Base-by-base conservation (phyloP, 2,329 filamentous ascomycete genomes). In the Venturia carpophila region DNA sequence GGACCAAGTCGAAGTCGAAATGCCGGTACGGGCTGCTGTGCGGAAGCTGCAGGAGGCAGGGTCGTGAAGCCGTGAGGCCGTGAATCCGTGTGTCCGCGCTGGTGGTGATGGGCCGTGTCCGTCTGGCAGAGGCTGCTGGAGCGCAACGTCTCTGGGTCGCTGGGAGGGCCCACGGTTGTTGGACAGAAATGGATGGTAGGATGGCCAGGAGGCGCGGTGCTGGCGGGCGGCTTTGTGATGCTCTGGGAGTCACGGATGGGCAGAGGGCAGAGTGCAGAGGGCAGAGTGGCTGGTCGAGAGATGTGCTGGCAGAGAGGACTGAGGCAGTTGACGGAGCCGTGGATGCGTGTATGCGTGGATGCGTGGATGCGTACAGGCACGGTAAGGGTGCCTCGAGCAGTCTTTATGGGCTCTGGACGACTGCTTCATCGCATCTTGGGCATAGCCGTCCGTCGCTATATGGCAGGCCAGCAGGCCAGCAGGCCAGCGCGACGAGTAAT, bases 371-470 rank as follows among this genome's bases (percentile, higher is more conserved):
- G n/a, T n/a, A n/a, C n/a, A n/a, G n/a, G n/a, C n/a, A n/a, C n/a
- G n/a, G n/a, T n/a, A n/a, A n/a, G 5, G 3, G 21, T 52, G 24
- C 47, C 9, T 27, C 5, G 11, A 5, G 30, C 30, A 17, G 17
- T 37, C 19, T 34, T 17, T 52, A 52, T 52, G 47, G 47, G 47
- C n/a, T 52, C 24, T 34, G 27, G 49, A 55, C 15, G 24, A 6
- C 3, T 30, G 27, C 49, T 55, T 11, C 49, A 9, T 56, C 27
- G 3, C 13, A 34, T 37, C 17, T n/a, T 15, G 27, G 52, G 30
- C 52, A 58, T 58, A 58, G 17, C 52, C 37, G 52, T 11, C 52
- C 37, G 52, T 11, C 52, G n/a, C n/a, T 58, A 37, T 58, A 58
- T 58, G 24, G 52, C 52, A 58, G 37, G 52, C 52, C 52, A 34